A percentile compares a stretch with the other conserved stretches of the same genome.
Conservation (phyloP, 140 eudicot species). For the Anethum foeniculum region DNA sequence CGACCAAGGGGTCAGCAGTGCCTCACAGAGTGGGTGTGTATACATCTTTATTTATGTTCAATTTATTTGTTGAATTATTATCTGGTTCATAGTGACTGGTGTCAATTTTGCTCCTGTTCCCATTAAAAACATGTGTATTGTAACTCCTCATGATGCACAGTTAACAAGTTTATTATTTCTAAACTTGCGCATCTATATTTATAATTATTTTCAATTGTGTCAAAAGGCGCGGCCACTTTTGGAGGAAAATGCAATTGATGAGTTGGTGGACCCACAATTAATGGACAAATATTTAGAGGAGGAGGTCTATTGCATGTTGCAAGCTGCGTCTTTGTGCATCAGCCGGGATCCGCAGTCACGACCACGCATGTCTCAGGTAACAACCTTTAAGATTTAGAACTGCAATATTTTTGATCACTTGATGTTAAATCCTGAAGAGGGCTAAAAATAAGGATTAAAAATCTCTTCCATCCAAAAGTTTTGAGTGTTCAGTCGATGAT, state of each 20-base stretch:
- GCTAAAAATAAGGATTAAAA: background rate
- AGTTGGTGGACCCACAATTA: constrained; percentile 72
- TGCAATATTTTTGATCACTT: background rate
- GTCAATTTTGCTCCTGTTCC: background rate
- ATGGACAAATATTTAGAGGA: constrained; percentile 53
- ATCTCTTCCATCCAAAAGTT: background rate
- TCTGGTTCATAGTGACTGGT: background rate
- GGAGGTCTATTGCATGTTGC: constrained; percentile 53
- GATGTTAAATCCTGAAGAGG: background rate
- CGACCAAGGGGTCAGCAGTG: constrained; percentile 94
- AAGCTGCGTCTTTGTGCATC: constrained; percentile 2
- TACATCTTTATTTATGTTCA: background rate
- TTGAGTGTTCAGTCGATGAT: background rate
- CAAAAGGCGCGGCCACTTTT: constrained; percentile 82
- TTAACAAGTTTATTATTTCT: background rate
- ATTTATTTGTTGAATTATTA: background rate
- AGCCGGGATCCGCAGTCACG: constrained; percentile 4
- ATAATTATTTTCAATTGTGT: background rate
- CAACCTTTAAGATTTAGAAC: background rate
- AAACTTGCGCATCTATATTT: constrained; percentile 2
- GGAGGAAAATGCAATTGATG: constrained; percentile 71
- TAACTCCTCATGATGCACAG: background rate
- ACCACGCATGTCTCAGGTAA: constrained; percentile 9
- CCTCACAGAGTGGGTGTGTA: constrained; percentile 76
- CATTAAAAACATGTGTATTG: background rate